Evolutionary conservation across 345 rosid species (phyloP).

Genomic region (Lumnitzera littorea): DNA sequence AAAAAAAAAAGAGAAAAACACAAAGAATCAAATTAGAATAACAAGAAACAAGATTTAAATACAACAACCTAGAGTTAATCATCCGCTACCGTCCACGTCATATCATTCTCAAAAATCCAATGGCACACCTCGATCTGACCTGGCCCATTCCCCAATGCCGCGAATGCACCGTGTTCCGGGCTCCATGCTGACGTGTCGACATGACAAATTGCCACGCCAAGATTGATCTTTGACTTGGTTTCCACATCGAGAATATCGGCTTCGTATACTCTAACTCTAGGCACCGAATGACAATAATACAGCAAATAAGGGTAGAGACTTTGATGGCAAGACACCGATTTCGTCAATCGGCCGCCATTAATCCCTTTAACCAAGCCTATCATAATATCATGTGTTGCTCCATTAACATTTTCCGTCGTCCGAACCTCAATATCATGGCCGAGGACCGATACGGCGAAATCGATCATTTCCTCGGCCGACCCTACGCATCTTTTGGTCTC

Average conservation of each 20-base stretch:
- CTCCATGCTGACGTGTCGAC: constrained; percentile 70
- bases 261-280: constrained; percentile 57
- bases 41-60: no score
- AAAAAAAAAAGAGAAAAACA: no score
- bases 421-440: constrained; percentile 34
- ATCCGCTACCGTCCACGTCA: constrained; percentile 56
- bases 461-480: constrained; percentile 65
- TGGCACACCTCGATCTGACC: constrained; percentile 71
- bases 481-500: constrained; percentile 64
- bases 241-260: constrained; percentile 41
- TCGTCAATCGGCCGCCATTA: constrained; percentile 47
- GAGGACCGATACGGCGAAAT: constrained; percentile 41
- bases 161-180: constrained; percentile 57
- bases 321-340: constrained; percentile 76
- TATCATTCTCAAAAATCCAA: constrained; percentile 72
- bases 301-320: constrained; percentile 61
- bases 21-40: no score
- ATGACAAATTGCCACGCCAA: constrained; percentile 67
- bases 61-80: background rate
- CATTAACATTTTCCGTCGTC: constrained; percentile 36
- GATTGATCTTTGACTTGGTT: constrained; percentile 32
- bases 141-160: constrained; percentile 49
- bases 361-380: constrained; percentile 44
- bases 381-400: constrained; percentile 33
- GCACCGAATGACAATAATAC: constrained; percentile 75